Evolutionary conservation across 768 basidiomycete genomes (phyloP), one percentile per base, ranked within the genome.

Genomic region (Kwoniella sp.): DNA sequence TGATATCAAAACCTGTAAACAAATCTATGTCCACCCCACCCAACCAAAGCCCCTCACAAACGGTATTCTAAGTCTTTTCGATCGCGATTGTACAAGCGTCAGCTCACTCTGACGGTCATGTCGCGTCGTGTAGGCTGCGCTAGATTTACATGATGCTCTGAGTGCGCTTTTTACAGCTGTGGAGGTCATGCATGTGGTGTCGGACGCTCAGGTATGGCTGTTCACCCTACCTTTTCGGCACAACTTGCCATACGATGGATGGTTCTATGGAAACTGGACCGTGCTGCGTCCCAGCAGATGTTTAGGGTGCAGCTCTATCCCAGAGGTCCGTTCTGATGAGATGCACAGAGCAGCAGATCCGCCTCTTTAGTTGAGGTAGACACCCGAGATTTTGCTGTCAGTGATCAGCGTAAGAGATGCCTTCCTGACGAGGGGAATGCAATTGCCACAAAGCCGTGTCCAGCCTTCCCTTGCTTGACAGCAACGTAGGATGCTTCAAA

Each of bases 21-120:
- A 49, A 49, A 49, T 49, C 48, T 24, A n/a, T 10, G 48, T 49
- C 48, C 48, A 49, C 48, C 40, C 40, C n/a, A n/a, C n/a, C n/a
- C n/a, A n/a, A n/a, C n/a, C n/a, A n/a, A 15, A 44, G 4, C 40
- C 40, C 40, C 40, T 44, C 40, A 9, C 10, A 19, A 44, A 44
- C 17, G 40, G 40, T 44, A 15, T 19, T 44, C 17, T 19, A 9
- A 44, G 17, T 10, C 40, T 44, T 33, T 19, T 44, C 33, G 13
- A 19, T 15, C 8, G 40, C 40, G 10, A 19, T 44, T 44, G 10
- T 19, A 24, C 48, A 49, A 6, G 48, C 48, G 22, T 49, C 48
- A 49, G 7, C 21, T 26, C 48, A 5, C 15, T 49, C 2, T 10
- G 6, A 9, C 15, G 8, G 48, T 12, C 24, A 6, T 9, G 22